phyloP scores from a whole-genome alignment of 306 rosid species.

The Casuarina equisetifolia region DNA sequence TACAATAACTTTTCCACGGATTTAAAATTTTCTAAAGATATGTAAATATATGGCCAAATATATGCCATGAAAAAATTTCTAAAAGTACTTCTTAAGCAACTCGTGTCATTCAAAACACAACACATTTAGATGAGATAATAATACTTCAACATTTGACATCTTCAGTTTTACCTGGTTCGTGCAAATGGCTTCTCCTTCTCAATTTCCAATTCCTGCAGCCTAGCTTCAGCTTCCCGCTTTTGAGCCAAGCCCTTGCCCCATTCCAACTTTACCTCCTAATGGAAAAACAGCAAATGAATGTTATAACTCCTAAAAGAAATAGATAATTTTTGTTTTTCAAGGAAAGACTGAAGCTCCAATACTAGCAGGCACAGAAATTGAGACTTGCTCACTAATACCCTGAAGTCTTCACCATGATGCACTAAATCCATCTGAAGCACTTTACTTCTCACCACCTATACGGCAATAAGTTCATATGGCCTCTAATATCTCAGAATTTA shows the following conservation, averaged over 20 bases:
- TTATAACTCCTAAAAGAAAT: constrained; percentile 4
- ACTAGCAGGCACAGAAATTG: neutral
- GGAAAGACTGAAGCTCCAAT: neutral
- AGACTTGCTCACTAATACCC: neutral
- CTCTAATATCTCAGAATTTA: neutral
- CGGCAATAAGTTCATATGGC: neutral
- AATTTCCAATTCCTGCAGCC: constrained; percentile 66
- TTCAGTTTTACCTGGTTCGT: constrained; percentile 57
- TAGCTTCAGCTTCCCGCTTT: constrained; percentile 90
- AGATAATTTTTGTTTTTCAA: neutral
- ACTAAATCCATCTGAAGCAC: neutral
- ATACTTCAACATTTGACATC: neutral
- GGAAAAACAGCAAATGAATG: constrained; percentile 22
- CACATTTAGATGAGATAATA: constrained; percentile 13
- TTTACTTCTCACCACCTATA: neutral
- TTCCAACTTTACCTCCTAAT: constrained; percentile 77
- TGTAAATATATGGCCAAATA: neutral
- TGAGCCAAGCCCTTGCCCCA: constrained; percentile 98
- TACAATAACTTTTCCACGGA: neutral
- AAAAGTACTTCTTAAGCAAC: neutral
- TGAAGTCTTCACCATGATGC: neutral
- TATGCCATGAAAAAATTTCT: neutral
- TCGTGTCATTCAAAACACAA: neutral
- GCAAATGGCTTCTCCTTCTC: constrained; percentile 94
- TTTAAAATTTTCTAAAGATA: neutral